A percentile compares a stretch with the other conserved stretches of the same genome.
Evolutionary conservation across 305 asterid genomes (phyloP).

Genomic region (Fraxinus ornus): DNA sequence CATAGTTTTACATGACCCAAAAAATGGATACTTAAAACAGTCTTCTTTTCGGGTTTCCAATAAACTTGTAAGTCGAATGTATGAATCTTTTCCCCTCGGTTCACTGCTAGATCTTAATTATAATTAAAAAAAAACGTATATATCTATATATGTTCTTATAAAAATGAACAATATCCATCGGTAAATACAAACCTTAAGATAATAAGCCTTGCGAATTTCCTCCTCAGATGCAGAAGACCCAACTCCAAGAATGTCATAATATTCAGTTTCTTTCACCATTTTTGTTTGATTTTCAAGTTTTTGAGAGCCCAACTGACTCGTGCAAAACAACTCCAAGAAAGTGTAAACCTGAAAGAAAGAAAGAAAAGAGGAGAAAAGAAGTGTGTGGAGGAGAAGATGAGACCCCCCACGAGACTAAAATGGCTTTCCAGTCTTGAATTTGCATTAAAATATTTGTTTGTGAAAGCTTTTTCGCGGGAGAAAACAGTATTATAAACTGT

Average conservation of each 20-base stretch:
- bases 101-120: neutral
- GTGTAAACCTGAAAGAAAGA: conserved; percentile 32
- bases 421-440: conserved; percentile 56
- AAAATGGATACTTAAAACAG: neutral
- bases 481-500: conserved; percentile 62
- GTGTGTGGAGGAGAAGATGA: conserved; percentile 28
- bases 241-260: conserved; percentile 69
- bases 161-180: neutral
- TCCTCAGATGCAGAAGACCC: conserved; percentile 62
- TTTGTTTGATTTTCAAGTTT: neutral
- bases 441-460: conserved; percentile 38
- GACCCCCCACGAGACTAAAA: conserved; percentile 34
- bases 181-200: conserved; percentile 56
- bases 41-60: neutral
- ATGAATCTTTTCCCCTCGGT: neutral
- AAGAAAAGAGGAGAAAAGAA: conserved; percentile 4
- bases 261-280: conserved; percentile 88
- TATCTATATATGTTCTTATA: neutral
- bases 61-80: neutral
- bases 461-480: conserved; percentile 66
- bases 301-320: neutral
- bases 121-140: neutral
- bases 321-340: conserved; percentile 4
- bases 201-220: conserved; percentile 79
- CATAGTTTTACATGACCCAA: neutral